phyloP scores from a whole-genome alignment of 345 rosid genomes.

The Arabis alpina region DNA sequence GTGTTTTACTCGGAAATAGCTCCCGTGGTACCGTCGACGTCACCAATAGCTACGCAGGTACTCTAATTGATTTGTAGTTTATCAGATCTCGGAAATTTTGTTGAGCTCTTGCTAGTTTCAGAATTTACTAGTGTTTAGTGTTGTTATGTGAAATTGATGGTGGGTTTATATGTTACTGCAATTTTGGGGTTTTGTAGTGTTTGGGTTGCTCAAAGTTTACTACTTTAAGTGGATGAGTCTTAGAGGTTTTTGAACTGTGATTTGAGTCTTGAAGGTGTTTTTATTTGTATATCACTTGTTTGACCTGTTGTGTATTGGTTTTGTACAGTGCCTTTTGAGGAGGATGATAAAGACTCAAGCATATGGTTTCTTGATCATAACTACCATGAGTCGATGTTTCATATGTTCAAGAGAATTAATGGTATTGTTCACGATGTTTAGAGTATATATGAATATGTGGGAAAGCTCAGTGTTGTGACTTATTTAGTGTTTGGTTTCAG shows the following conservation, averaged over 20 bases:
- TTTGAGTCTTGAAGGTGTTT: not conserved
- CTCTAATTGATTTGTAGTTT: not conserved
- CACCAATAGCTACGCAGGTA: conserved; percentile 91
- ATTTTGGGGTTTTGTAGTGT: not conserved
- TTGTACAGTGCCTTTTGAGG: conserved; percentile 92
- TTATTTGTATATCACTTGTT: conserved; percentile 7
- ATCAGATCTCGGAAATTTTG: conserved; percentile 2
- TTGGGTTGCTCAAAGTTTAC: not conserved
- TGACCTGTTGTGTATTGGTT: not conserved
- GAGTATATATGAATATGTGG: conserved; percentile 18
- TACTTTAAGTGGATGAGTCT: conserved; percentile 3
- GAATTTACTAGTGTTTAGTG: not conserved
- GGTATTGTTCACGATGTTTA: conserved; percentile 39
- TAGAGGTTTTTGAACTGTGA: not conserved
- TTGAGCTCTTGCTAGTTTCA: not conserved
- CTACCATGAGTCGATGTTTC: conserved; percentile 94
- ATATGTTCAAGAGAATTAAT: conserved; percentile 96
- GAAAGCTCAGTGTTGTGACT: not conserved
- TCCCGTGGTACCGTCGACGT: conserved; percentile 85
- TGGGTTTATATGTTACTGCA: not conserved
- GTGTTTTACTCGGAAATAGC: conserved; percentile 70
- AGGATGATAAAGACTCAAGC: conserved; percentile 88
- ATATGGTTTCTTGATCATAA: conserved; percentile 99
- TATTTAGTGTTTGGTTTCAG: conserved; percentile 46
- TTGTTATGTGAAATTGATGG: not conserved